These are phyloP conservation scores for Penicillium verrucosum DNA, from an alignment of 2,329 filamentous ascomycete species.

Conservation along the genomic window DNA sequence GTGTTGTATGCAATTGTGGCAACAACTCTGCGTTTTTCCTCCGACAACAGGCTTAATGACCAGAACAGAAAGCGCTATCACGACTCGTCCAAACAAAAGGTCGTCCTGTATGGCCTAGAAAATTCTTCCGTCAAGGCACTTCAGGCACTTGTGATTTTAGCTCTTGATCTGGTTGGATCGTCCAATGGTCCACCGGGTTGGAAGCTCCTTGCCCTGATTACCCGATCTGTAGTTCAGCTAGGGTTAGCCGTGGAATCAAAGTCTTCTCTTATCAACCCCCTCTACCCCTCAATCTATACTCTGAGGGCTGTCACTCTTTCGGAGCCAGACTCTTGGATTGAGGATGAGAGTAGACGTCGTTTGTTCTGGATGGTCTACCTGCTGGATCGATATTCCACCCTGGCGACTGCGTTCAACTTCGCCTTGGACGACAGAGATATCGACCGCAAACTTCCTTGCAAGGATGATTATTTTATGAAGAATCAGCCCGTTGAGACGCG, in stretches of 20 bases:
- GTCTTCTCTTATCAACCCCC: constrained; percentile 72
- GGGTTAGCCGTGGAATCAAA: constrained; percentile 80
- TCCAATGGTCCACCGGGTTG: constrained; percentile 89
- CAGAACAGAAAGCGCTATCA: constrained; percentile 73
- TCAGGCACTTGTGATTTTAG: constrained; percentile 82
- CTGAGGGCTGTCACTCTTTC: constrained; percentile 79
- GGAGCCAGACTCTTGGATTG: constrained; percentile 79
- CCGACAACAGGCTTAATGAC: constrained; percentile 69
- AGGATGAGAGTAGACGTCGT: constrained; percentile 79
- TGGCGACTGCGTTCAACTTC: constrained; percentile 89
- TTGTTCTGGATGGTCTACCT: constrained; percentile 95
- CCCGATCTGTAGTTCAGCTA: constrained; percentile 81
- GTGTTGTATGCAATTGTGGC: constrained; percentile 85
- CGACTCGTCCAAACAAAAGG: constrained; percentile 76
- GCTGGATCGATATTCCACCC: constrained; percentile 83
- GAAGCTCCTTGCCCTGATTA: constrained; percentile 87
- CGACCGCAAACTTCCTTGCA: constrained; percentile 79
- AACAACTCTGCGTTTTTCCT: constrained; percentile 80
- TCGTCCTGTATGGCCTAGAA: constrained; percentile 81
- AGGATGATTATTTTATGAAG: constrained; percentile 79
- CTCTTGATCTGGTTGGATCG: constrained; percentile 77
- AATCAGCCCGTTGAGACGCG: constrained; percentile 81
- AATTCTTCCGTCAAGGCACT: constrained; percentile 85
- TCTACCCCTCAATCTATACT: constrained; percentile 84
- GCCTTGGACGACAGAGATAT: constrained; percentile 86